These are phyloP conservation scores for Filobasidium wieringae DNA, from an alignment of 768 basidiomycete species.

Conservation along the genomic window DNA sequence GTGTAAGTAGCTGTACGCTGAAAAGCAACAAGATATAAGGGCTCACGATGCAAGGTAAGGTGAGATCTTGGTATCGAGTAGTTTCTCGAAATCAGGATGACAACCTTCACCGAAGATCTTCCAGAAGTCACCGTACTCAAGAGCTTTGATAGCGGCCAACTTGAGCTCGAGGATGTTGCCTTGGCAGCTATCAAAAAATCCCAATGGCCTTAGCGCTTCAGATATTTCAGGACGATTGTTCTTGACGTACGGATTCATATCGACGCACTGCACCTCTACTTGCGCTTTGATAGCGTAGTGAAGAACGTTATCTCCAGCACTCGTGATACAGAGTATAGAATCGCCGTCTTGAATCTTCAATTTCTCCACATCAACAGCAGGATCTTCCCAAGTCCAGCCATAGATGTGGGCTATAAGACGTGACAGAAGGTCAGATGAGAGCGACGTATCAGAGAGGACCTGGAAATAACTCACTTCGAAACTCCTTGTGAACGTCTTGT, in stretches of 20 bases:
- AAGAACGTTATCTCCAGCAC: conserved; percentile 66
- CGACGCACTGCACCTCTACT: conserved; percentile 59
- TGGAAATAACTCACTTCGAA: conserved; percentile 27
- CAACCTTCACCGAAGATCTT: conserved; percentile 55
- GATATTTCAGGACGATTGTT: not conserved
- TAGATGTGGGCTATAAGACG: conserved; percentile 29
- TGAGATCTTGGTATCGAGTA: conserved; percentile 53
- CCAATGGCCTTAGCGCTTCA: not conserved
- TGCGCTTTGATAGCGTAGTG: conserved; percentile 61
- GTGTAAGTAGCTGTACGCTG: not conserved
- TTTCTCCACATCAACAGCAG: conserved; percentile 57
- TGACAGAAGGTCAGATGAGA: no score
- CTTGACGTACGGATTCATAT: conserved; percentile 52
- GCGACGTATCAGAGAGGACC: no score
- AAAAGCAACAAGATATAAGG: not conserved
- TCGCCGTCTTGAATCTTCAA: conserved; percentile 52
- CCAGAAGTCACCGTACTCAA: conserved; percentile 55
- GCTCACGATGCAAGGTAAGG: conserved; percentile 54
- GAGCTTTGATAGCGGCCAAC: conserved; percentile 52
- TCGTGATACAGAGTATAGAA: conserved; percentile 61
- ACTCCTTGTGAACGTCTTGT: conserved; percentile 55
- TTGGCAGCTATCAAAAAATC: conserved; percentile 43
- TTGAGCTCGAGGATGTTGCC: conserved; percentile 69
- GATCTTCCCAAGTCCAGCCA: conserved; percentile 52
- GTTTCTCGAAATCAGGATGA: conserved; percentile 49